Base-by-base conservation (phyloP, 768 basidiomycete genomes). In the Russula foetens region DNA sequence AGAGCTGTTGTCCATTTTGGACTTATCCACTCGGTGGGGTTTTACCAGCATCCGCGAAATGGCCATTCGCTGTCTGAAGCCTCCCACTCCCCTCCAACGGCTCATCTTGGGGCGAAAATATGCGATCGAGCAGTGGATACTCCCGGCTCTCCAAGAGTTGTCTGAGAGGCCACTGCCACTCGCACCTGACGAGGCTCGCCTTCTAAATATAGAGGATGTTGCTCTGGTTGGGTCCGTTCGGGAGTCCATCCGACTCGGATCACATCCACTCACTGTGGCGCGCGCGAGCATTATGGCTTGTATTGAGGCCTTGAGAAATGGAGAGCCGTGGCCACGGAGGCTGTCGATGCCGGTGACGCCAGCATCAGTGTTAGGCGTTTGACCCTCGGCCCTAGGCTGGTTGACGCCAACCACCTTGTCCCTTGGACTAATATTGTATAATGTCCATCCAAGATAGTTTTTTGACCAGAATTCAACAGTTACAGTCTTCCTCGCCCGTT, bases 1-100 rank as follows among this genome's bases (percentile, higher is more conserved):
- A 29, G 63, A 62, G 17, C 46, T 57, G 44, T 49, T 48, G 5
- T 57, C 63, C 23, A 41, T 64, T 21, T 53, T 64, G 17, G 56
- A 57, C 35, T 29, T 64, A 17, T 46, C 63, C 45, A 58, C 60
- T 33, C 38, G 43, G 1, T 64, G 63, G 63, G 61, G 60, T 15
- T 61, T 64, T 47, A n/a, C 50, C 9, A 62, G 39, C 19, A 64
- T 64, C 21, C 60, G 60, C 12, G 43, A 61, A 2, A 19, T 54
- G 21, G 63, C 60, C 31, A 57, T 64, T 26, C 50, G 45, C 11
- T 43, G 35, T 26, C 23, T 62, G 39, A 44, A 64, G n/a, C 53
- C 54, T 23, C 52, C 58, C 14, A 48, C 26, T n/a, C n/a, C 58
- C 21, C 15, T 41, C 43, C 38, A 61, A 11, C 54, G 24, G n/a